Percentiles rank a stretch among this genome's conserved stretches.
Evolutionary conservation across 2,329 filamentous ascomycete species (phyloP).

Genomic region (Cladorrhinum sp.): DNA sequence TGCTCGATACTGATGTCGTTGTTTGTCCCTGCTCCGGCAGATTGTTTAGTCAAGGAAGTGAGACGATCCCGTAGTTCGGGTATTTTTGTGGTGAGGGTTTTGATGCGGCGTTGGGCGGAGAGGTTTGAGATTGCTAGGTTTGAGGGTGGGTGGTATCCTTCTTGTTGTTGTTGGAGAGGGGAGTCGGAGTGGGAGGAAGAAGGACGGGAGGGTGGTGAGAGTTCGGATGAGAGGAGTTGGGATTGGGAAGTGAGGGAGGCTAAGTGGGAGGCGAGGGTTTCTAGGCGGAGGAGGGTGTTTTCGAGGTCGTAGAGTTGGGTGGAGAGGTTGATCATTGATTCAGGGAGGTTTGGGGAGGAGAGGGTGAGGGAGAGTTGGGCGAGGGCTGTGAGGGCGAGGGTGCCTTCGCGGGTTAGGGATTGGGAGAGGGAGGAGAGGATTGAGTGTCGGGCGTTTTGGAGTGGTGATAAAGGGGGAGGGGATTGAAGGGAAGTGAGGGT

Average conservation of each 20-base stretch:
- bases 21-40: not conserved
- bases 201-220: conserved; percentile 55
- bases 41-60: conserved; percentile 36
- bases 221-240: conserved; percentile 39
- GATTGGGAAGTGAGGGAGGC: conserved; percentile 46
- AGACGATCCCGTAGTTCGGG: conserved; percentile 62
- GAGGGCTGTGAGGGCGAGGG: conserved; percentile 55
- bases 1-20: conserved; percentile 50
- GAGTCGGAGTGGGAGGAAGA: conserved; percentile 59
- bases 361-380: conserved; percentile 44
- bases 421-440: conserved; percentile 54
- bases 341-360: conserved; percentile 43
- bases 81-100: conserved; percentile 62
- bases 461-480: conserved; percentile 22
- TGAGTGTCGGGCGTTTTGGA: conserved; percentile 33
- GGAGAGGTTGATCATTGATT: conserved; percentile 46
- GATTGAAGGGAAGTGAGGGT: conserved; percentile 51
- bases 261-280: conserved; percentile 55
- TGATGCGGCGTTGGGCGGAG: conserved; percentile 68
- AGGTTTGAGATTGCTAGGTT: conserved; percentile 67
- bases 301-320: conserved; percentile 51
- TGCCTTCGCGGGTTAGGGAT: conserved; percentile 53
- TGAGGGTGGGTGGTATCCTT: conserved; percentile 49
- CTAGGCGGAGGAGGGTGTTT: conserved; percentile 53
- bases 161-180: not conserved